Evolutionary conservation across 805 yeast genomes (phyloP), one percentile per base, ranked within the genome.

Genomic region (Candida sithepensis): DNA sequence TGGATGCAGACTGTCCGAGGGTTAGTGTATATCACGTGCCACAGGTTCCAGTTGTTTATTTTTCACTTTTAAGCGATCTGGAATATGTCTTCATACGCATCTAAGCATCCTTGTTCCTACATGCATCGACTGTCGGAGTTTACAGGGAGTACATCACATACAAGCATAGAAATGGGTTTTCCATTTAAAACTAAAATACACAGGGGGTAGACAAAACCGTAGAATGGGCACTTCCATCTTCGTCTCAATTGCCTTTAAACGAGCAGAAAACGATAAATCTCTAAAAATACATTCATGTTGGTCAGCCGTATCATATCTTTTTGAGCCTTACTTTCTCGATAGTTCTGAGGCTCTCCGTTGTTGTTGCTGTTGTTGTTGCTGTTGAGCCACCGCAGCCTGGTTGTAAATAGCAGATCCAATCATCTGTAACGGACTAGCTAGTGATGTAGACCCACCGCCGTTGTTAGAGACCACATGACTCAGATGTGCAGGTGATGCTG

Each of bases 361-460:
- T 34, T 34, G 38, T 34, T 34, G 37, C 21, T 26, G 45, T 4
- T 37, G 33, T 8, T 51, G 54, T 37, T 43, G 53, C 36, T 39
- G 50, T 33, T 41, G 49, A 24, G 49, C 54, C 41, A 57, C 57
- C 4, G 57, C 56, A 26, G 55, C 54, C 46, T 51, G 55, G 40
- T 47, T 49, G 46, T 52, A 53, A 32, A 58, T 56, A 18, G 56
- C 59, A 12, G 56, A 52, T 7, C 65, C 63, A 13, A 64, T 61
- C 47, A 55, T 55, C 41, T 58, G 63, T 32, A 55, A 50, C 16
- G 63, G 65, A 42, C 60, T 59, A 2, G 61, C 54, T 24, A 55
- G 24, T 9, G 21, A 3, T 21, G 33, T 18, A 3, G 28, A 22
- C 24, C 33, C 42, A n/a, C n/a, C 26, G 14, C 12, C n/a, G 21